A percentile compares a stretch with the other conserved stretches of the same genome.
These are phyloP conservation scores for Ceratopteris richardii DNA, from an alignment of 75 land plant species.

Conservation along the genomic window DNA sequence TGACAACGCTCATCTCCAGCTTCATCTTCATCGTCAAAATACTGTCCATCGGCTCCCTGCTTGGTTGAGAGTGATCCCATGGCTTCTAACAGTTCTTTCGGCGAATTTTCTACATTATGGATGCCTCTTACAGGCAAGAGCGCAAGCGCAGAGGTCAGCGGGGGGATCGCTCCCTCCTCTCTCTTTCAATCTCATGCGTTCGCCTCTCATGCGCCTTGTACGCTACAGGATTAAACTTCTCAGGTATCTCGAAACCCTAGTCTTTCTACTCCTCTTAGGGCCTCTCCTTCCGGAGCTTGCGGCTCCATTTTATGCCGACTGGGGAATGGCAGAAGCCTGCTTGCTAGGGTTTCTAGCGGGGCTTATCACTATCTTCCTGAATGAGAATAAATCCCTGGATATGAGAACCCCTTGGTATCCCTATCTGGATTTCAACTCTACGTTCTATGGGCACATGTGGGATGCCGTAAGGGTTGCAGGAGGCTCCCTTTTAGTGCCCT, in stretches of 20 bases:
- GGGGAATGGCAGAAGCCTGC: slow-evolving; percentile 6
- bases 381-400: slow-evolving; percentile 20
- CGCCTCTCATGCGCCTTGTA: slow-evolving; percentile 22
- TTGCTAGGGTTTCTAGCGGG: slow-evolving; percentile 19
- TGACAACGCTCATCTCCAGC: too few relatives aligned
- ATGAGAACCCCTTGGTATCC: slow-evolving; percentile 27
- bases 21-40: too few relatives aligned
- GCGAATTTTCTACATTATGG: slow-evolving; percentile 27
- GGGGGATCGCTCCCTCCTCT: background rate
- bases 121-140: slow-evolving; percentile 18
- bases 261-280: slow-evolving; percentile 6
- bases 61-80: slow-evolving; percentile 15
- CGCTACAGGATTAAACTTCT: slow-evolving; percentile 26
- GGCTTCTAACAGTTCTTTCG: slow-evolving; percentile 13
- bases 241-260: slow-evolving; percentile 14
- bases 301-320: background rate
- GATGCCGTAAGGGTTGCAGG: slow-evolving; percentile 18
- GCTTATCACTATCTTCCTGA: slow-evolving; percentile 16
- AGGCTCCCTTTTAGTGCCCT: slow-evolving; percentile 9
- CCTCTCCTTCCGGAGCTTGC: slow-evolving; percentile 18
- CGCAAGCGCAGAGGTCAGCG: background rate
- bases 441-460: slow-evolving; percentile 9
- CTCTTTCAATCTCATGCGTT: slow-evolving; percentile 25
- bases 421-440: slow-evolving; percentile 7
- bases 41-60: background rate